Evolutionary conservation across 2,329 filamentous ascomycete species (phyloP).

Genomic region (Colletotrichum zoysiae): DNA sequence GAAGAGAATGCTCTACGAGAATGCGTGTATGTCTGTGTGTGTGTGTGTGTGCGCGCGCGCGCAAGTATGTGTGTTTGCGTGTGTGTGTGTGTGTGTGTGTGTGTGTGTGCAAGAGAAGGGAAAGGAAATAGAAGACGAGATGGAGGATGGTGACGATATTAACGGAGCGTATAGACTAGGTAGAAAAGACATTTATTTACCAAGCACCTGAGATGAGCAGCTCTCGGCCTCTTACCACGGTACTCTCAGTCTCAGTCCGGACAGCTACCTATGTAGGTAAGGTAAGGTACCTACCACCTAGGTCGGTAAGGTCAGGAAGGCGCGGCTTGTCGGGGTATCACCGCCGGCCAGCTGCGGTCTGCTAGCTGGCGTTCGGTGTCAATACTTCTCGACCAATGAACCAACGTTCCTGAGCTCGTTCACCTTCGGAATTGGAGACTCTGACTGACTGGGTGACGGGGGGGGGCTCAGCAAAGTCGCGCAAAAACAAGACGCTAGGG

Average conservation of each 20-base stretch:
- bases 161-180: conserved; percentile 11
- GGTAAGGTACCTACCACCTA: too few species aligned
- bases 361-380: neutral
- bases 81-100: neutral
- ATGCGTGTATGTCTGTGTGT: neutral
- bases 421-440: neutral
- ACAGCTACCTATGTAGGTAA: neutral
- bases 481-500: conserved; percentile 9
- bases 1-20: conserved; percentile 10
- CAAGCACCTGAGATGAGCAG: neutral
- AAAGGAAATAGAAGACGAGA: conserved; percentile 13
- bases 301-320: neutral
- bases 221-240: neutral
- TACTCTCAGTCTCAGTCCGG: conserved; percentile 2
- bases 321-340: conserved; percentile 2
- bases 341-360: neutral
- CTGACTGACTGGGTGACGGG: too few species aligned
- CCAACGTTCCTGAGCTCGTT: neutral
- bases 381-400: neutral
- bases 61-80: neutral
- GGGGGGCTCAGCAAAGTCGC: conserved; percentile 10
- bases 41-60: too few species aligned
- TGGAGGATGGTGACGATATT: conserved; percentile 26
- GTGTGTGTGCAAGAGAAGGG: neutral
- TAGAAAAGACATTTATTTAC: conserved; percentile 15